Evolutionary conservation across 306 rosid species (phyloP).

Genomic region (Abrus pulchellus): DNA sequence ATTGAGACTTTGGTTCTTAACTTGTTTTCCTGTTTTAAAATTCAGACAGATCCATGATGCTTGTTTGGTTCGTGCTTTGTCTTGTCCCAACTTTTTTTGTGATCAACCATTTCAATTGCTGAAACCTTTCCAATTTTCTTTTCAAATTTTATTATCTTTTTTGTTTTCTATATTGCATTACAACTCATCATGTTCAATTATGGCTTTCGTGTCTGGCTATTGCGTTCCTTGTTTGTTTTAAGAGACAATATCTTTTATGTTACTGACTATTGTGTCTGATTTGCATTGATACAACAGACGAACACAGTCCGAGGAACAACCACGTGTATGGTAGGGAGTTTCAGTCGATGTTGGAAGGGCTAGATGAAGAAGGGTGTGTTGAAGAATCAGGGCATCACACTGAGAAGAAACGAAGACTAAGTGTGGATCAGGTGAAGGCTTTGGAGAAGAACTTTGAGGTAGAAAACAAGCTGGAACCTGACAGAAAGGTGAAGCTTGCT

Average conservation of each 20-base stretch:
- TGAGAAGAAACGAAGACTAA: constrained; percentile 86
- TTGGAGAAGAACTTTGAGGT: constrained; percentile 96
- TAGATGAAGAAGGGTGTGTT: constrained; percentile 85
- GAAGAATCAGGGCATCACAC: constrained; percentile 72
- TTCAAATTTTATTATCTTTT: background rate
- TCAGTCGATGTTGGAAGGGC: constrained; percentile 75
- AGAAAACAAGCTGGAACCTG: constrained; percentile 97
- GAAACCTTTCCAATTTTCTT: background rate
- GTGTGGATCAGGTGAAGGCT: constrained; percentile 91
- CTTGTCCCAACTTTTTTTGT: constrained; percentile 45
- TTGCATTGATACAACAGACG: constrained; percentile 59
- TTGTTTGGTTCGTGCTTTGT: constrained; percentile 29
- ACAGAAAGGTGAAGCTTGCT: constrained; percentile 84
- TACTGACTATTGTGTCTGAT: constrained; percentile 41
- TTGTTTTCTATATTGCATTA: constrained; percentile 31
- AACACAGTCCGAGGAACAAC: constrained; percentile 75
- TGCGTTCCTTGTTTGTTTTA: background rate
- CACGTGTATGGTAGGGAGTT: constrained; percentile 70
- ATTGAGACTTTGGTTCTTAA: background rate
- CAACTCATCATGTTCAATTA: constrained; percentile 25
- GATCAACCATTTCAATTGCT: background rate
- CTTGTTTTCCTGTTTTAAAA: background rate
- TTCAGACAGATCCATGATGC: constrained; percentile 50
- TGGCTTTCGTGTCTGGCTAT: background rate
- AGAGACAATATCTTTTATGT: background rate